Evolutionary conservation across 257 asterid genomes (phyloP).

Genomic region (Solanum neorickii): DNA sequence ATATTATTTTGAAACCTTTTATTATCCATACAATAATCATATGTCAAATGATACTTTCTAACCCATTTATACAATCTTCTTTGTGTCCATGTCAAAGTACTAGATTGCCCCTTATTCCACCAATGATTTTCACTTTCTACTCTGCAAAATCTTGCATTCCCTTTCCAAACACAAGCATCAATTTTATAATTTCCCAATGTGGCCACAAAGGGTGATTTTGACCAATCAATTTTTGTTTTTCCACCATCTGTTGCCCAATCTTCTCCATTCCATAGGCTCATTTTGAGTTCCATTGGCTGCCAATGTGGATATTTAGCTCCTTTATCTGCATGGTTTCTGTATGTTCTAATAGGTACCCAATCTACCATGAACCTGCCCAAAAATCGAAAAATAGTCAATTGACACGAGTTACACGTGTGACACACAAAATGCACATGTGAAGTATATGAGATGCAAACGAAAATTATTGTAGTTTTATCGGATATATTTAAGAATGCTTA

Average conservation of each 20-base stretch:
- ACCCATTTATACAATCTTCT: constrained; percentile 67
- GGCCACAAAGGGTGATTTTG: constrained; percentile 50
- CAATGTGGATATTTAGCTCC: constrained; percentile 54
- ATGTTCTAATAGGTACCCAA: constrained; percentile 79
- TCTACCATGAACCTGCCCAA: constrained; percentile 75
- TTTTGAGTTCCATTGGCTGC: constrained; percentile 50
- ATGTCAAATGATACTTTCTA: constrained; percentile 35
- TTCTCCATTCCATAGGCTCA: constrained; percentile 62
- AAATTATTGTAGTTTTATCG: too few relatives aligned
- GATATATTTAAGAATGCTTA: neutral
- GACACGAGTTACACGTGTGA: too few relatives aligned
- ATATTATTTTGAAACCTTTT: constrained; percentile 44
- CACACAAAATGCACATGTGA: too few relatives aligned
- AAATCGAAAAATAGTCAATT: too few relatives aligned
- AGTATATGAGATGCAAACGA: too few relatives aligned
- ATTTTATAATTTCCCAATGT: constrained; percentile 36
- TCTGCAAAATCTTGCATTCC: constrained; percentile 32
- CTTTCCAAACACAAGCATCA: constrained; percentile 72
- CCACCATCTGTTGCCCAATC: constrained; percentile 85
- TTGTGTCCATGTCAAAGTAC: constrained; percentile 40
- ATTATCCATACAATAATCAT: constrained; percentile 68
- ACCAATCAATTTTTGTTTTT: constrained; percentile 51
- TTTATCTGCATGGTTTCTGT: constrained; percentile 62
- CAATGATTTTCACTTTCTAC: constrained; percentile 34
- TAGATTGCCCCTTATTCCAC: constrained; percentile 53